Percentiles rank a stretch among this genome's conserved stretches.
Evolutionary conservation across 148 eudicot genomes (phyloP).

Genomic region (Rhododendron ovatum): DNA sequence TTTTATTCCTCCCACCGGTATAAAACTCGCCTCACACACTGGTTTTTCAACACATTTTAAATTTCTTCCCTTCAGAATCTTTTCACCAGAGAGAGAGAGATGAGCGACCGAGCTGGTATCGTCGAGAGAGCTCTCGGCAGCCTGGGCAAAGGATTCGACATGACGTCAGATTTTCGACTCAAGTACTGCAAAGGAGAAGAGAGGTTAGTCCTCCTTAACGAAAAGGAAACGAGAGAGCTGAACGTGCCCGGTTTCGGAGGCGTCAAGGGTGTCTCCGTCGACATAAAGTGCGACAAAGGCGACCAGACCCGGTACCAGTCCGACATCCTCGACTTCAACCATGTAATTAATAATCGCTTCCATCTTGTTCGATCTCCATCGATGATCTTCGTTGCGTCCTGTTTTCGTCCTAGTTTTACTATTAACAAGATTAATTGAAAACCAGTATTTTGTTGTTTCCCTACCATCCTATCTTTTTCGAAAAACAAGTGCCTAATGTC

Average conservation of each 20-base stretch:
- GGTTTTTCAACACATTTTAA: background rate
- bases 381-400: background rate
- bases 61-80: background rate
- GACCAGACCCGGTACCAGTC: conserved; percentile 74
- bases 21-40: background rate
- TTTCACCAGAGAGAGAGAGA: background rate
- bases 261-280: conserved; percentile 40
- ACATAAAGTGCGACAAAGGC: conserved; percentile 83
- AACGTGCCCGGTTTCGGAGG: conserved; percentile 55
- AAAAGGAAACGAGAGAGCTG: conserved; percentile 32
- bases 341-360: conserved; percentile 25
- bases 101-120: conserved; percentile 20
- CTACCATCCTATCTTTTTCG: background rate
- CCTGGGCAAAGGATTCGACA: conserved; percentile 80
- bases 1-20: background rate
- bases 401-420: no score
- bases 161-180: conserved; percentile 65
- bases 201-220: conserved; percentile 47
- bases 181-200: conserved; percentile 61
- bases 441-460: no score
- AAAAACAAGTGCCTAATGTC: background rate
- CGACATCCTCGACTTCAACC: conserved; percentile 70
- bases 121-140: conserved; percentile 48
- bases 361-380: background rate
- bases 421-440: no score